Base-by-base conservation (phyloP, 2,329 filamentous ascomycete species). In the Celoporthe dispersa region DNA sequence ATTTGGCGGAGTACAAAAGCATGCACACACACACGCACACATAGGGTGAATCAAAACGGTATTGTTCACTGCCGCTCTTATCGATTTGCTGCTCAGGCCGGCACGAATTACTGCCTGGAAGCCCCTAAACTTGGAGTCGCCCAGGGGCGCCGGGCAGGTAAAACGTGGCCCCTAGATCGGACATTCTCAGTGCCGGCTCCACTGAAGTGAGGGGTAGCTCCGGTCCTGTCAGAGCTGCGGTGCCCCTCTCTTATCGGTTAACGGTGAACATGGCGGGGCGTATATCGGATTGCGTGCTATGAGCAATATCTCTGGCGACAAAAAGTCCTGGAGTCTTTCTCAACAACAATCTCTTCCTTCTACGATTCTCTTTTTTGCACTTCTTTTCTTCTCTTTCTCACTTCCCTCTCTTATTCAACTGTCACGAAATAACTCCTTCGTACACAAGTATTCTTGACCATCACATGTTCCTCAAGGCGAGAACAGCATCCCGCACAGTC, bases 211-310 rank as follows among this genome's bases (percentile, higher is more conserved):
- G 57, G 57, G 57, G 57, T 60, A 60, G 57, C 57, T 60, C 25
- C 25, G 3, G 53, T 14, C 53, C 53, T 31, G 25, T 33, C 53
- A 57, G 53, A 8, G 28, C 14, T 31, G 9, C 31, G 11, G 25
- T 60, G 57, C 57, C 31, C 16, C 22, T 57, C 33, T 60, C 57
- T 60, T 60, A 60, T 60, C 57, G 28, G 33, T 12, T 37, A 6
- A 11, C 9, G 57, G 22, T 37, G 31, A 37, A 19, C 19, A 35
- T n/a, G 62, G 62, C 62, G 44, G 62, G 62, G 62, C 62, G n/a
- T 53, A 25, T 7, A 33, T 67, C 35, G 68, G 41, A 67, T 69
- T 66, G 68, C 68, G 68, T 69, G 68, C 68, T 69, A 62, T 67
- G 68, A 33, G 33, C 68, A 69, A 53, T 51, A 51, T 57, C 63